Evolutionary conservation across 306 rosid species (phyloP), one percentile per base, ranked within the genome.

Genomic region (Cucurbita maxima): DNA sequence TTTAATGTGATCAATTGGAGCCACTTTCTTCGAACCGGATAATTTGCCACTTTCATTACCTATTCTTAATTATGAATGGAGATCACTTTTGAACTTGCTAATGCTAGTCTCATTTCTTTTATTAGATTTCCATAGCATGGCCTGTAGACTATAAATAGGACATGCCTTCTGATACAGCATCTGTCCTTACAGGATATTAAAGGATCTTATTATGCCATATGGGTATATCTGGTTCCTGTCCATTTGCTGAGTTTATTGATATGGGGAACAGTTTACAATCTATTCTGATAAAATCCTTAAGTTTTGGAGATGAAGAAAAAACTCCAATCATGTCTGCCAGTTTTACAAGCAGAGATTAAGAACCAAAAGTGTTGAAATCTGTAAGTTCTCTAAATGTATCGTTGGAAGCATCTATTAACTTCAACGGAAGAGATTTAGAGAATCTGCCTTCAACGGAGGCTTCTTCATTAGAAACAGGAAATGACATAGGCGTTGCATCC

Each of bases 191-290:
- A 92, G 92, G 86, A 77, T 53, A 67, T 56, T 37, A 38, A 55
- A 73, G 76, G 79, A 70, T 34, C 74, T 50, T 70, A 51, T 48
- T 70, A 70, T 70, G 74, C 74, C 58, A 75, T 78, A 93, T 93
- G 98, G 98, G 98, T 84, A 75, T 84, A 44, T 80, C 83, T 38
- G 82, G 85, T 71, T 88, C 98, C 51, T 86, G 96, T 81, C 97
- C 96, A 68, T 87, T 93, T 78, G 83, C 89, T 0, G 80, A 79
- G 58, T 76, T 82, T 83, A 41, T 7, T 72, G 96, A 89, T 79
- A 71, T 86, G 41, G 97, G 88, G 83, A 86, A 79, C 63, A 84
- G 76, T 71, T 55, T 89, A 45, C 88, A 87, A 34, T 90, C 96
- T 9, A 70, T 89, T 51, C 50, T 86, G 79, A 90, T 89, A 22